A percentile compares a stretch with the other conserved stretches of the same genome.
Evolutionary conservation across 108 stramenopile species (phyloP).

Genomic region (Stephanodiscus triporus): DNA sequence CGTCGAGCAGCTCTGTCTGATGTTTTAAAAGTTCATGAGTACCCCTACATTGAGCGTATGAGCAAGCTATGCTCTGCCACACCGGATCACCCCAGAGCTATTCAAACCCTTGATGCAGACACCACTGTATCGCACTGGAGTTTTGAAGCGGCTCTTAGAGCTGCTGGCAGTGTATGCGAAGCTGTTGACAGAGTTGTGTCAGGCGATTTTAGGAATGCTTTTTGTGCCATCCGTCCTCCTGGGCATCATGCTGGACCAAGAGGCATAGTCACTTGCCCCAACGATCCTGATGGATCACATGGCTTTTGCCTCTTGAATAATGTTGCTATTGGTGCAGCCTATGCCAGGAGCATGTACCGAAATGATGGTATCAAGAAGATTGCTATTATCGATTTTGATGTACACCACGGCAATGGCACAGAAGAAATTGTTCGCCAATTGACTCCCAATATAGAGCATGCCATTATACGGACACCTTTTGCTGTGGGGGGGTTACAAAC

Average conservation of each 20-base stretch:
- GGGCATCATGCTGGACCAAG: conserved; percentile 98
- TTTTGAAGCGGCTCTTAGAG: conserved; percentile 87
- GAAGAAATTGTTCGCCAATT: conserved; percentile 92
- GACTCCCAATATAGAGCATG: conserved; percentile 76
- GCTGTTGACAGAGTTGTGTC: conserved; percentile 87
- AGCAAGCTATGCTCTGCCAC: conserved; percentile 74
- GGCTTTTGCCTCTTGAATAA: conserved; percentile 99
- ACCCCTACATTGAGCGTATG: conserved; percentile 85
- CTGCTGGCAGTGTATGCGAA: conserved; percentile 90
- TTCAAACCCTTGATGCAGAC: conserved; percentile 85
- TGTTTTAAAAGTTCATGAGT: conserved; percentile 90
- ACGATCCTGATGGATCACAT: conserved; percentile 88
- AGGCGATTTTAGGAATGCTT: conserved; percentile 85
- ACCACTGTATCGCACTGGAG: conserved; percentile 88
- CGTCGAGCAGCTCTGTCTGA: conserved; percentile 82
- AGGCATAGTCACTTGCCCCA: conserved; percentile 91
- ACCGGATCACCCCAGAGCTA: conserved; percentile 84
- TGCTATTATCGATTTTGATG: conserved; percentile 93
- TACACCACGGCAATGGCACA: conserved; percentile 98
- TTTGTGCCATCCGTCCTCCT: conserved; percentile 97
- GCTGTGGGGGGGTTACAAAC: conserved; percentile 69
- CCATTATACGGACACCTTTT: conserved; percentile 78
- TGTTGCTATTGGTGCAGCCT: conserved; percentile 97
- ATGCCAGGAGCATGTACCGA: conserved; percentile 91
- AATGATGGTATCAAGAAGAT: conserved; percentile 85